Evolutionary conservation across 345 rosid genomes (phyloP), one percentile per base, ranked within the genome.

Genomic region (Eucalyptus caleyi): DNA sequence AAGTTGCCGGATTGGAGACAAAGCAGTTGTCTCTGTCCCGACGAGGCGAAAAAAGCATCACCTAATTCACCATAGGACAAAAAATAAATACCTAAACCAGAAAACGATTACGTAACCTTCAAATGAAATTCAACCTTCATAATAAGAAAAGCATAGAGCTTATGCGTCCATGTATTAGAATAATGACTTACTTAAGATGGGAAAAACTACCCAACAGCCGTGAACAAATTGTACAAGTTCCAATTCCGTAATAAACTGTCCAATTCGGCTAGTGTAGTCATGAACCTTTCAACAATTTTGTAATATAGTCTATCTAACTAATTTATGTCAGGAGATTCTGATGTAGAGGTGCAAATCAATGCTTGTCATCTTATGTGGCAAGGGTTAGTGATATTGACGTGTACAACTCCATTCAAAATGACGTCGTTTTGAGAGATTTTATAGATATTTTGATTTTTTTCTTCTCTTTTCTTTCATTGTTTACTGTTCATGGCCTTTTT

Each of bases 251-350:
- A 3, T 14, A 30, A 62, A 67, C 4, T 32, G 1, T 67, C 3
- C 11, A 32, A 67, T 9, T 67, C 10, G 0, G 0, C 2, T 8
- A n/a, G 9, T 4, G 2, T n/a, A 67, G 3, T n/a, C 11, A 4
- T 8, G 2, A n/a, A n/a, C 9, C 19, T 67, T n/a, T 67, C 4
- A 18, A 67, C 3, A 8, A 67, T n/a, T n/a, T 13, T 67, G 9
- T 18, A n/a, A 67, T 34, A 5, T 5, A 50, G 6, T 50, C 16
- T 50, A 50, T 50, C 51, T 1, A 50, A 50, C 51, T 50, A 15
- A 67, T n/a, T 67, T 67, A 15, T 16, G 10, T 3, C 3, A 9
- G 11, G 11, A 67, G 2, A 4, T 67, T n/a, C 5, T 67, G 6
- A n/a, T 5, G 2, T n/a, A 34, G 21, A 16, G 40, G 2, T 16